phyloP scores from a whole-genome alignment of 2,329 filamentous ascomycete species.

The Incumbomyces delicatus region DNA sequence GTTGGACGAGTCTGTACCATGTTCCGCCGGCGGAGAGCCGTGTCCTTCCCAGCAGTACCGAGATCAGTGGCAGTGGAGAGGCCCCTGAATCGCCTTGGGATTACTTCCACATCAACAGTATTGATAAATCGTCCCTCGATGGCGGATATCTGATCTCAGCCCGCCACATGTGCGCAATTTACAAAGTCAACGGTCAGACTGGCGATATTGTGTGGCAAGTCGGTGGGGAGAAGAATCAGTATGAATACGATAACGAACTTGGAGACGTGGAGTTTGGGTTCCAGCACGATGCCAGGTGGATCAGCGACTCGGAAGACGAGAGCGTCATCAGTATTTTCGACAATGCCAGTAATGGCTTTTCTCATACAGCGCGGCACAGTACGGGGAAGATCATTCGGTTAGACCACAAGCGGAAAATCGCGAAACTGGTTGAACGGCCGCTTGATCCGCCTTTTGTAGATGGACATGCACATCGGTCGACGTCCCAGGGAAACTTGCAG shows the following conservation, averaged over 20 bases:
- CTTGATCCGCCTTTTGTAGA: slow-evolving; percentile 22
- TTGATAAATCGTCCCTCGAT: slow-evolving; percentile 29
- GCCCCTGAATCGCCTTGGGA: slow-evolving; percentile 37
- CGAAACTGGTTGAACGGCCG: slow-evolving; percentile 25
- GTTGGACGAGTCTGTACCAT: slow-evolving; percentile 50
- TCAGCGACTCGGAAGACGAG: slow-evolving; percentile 30
- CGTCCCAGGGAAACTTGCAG: slow-evolving; percentile 31
- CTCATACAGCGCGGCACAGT: slow-evolving; percentile 29
- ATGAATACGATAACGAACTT: slow-evolving; percentile 9
- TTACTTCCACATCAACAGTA: slow-evolving; percentile 36
- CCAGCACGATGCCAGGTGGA: slow-evolving; percentile 33
- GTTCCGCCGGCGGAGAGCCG: slow-evolving; percentile 40
- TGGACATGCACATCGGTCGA: slow-evolving; percentile 12
- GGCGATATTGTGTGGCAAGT: slow-evolving; percentile 31
- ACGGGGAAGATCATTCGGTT: slow-evolving; percentile 31
- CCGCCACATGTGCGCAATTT: slow-evolving; percentile 31
- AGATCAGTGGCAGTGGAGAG: slow-evolving; percentile 40
- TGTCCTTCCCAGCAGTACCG: slow-evolving; percentile 35
- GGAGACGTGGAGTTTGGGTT: slow-evolving; percentile 31
- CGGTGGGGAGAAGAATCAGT: slow-evolving; percentile 27
- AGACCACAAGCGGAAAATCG: slow-evolving; percentile 28
- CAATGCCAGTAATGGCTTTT: slow-evolving; percentile 34
- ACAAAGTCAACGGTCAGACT: slow-evolving; percentile 32
- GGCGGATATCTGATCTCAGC: slow-evolving; percentile 35
- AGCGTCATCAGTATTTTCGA: slow-evolving; percentile 32